Base-by-base conservation (phyloP, 2,329 filamentous ascomycete species). In the Leptodontidium sp. region DNA sequence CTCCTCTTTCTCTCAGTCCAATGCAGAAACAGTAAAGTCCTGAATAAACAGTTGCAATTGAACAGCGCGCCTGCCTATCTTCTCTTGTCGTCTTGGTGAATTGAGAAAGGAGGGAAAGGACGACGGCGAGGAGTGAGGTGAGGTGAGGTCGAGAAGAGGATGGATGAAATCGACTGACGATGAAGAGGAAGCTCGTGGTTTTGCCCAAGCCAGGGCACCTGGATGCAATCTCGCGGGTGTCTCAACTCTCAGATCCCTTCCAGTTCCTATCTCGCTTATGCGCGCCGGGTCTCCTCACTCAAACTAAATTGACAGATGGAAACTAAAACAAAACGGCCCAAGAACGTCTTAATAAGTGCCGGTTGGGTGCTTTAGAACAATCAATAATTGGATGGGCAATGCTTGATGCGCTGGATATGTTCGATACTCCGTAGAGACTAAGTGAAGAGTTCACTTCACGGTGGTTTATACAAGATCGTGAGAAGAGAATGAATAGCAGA, bases 21-120 rank as follows among this genome's bases (percentile, higher is more conserved):
- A 66, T 67, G 35, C 64, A 70, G 61, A 57, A 64, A 70, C 68
- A 70, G 61, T 67, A 47, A 70, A 70, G 64, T 70, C 49, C 68
- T 70, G 61, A 59, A 45, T 50, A 50, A 66, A 66, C 50, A 61
- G 64, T 24, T 61, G 62, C 32, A 45, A 63, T 50, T 59, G 64
- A 35, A 61, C 57, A 70, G 55, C 59, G 43, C 52, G 61, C 65
- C n/a, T 50, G n/a, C n/a, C 47, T 15, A 21, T 8, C 47, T n/a
- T 59, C 24, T 14, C 58, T 49, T 35, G 65, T 67, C 58, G 65
- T 50, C 40, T 40, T 49, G 50, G 43, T 47, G 64, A 53, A 53
- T 47, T 47, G 49, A 40, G 47, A 50, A 24, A 38, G 24, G 24
- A 40, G 32, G n/a, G 21, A 47, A 55, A 47, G 50, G 47, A n/a